These are phyloP conservation scores for Aspergillus coremiiformis DNA, from an alignment of 495 filamentous ascomycete genomes.

Conservation along the genomic window DNA sequence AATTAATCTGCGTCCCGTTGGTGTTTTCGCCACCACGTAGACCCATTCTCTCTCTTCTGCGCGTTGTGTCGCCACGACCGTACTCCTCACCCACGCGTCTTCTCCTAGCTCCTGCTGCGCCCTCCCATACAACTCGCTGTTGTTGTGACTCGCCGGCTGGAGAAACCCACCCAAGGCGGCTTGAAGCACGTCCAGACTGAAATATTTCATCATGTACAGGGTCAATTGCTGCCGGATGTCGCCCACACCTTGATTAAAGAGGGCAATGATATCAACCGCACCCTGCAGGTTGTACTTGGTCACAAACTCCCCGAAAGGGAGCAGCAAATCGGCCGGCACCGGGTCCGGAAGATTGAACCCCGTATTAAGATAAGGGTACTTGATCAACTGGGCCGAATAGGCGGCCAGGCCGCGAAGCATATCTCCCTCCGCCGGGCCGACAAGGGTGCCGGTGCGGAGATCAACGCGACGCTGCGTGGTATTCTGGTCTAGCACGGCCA, in stretches of 20 bases:
- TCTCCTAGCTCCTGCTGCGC: background rate
- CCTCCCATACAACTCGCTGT: background rate
- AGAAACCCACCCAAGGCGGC: background rate
- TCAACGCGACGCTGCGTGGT: conserved; percentile 1
- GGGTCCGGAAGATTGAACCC: conserved; percentile 36
- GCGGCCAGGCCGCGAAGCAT: conserved; percentile 1
- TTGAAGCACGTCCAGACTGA: background rate
- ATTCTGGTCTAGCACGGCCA: background rate
- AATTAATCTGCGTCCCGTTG: conserved; percentile 17
- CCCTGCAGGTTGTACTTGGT: conserved; percentile 24
- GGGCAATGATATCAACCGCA: conserved; percentile 3
- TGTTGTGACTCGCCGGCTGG: background rate
- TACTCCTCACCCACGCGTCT: background rate
- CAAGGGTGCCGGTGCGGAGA: background rate
- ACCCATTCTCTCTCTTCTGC: background rate
- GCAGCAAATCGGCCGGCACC: conserved; percentile 38
- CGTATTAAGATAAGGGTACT: conserved; percentile 35
- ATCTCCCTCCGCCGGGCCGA: background rate
- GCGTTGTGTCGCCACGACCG: background rate
- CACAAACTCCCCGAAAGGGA: conserved; percentile 38
- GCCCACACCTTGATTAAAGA: conserved; percentile 12
- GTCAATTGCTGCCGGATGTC: conserved; percentile 19
- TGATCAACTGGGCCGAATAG: conserved; percentile 22
- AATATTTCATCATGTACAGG: conserved; percentile 15
- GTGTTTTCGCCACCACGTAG: background rate